Evolutionary conservation across 2,329 filamentous ascomycete genomes (phyloP), one percentile per base, ranked within the genome.

Genomic region (Aspergillus sclerotialis): DNA sequence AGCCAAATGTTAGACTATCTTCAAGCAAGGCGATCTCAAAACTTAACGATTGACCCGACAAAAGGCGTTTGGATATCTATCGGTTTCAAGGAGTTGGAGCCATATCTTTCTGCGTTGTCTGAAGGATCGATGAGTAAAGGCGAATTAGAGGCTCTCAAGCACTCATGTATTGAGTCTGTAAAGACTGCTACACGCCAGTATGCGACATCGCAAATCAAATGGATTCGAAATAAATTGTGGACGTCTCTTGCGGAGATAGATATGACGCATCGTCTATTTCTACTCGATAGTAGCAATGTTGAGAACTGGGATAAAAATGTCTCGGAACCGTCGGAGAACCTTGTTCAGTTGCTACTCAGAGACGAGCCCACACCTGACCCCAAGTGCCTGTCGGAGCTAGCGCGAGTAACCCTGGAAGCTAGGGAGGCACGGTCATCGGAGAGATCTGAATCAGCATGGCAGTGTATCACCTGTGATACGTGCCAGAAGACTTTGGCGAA

Each of bases 31-130:
- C 55, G 65, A 30, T 54, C 64, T 0, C 50, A 64, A 2, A 81
- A 78, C 0, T 59, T 68, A 2, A 44, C 60, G 0, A 62, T 92
- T 2, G 87, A 96, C 52, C 72, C 78, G 44, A 84, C 76, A 1
- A 78, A 80, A 34, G 93, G 92, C 0, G 93, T 98, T 28, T 98
- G 90, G 88, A 84, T 94, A 34, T 92, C 89, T 1, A 98, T 98
- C 42, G 92, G 92, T 1, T 95, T 88, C 63, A 95, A 93, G 56
- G 87, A 98, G 54, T 83, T 96, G 53, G 74, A 84, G 37, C 71
- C 76, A 0, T 94, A 88, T 51, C 64, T 89, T 15, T 49, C 64
- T 2, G 72, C 74, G 48, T 62, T 44, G 41, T 58, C 37, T 48
- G 45, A 34, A 15, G 47, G 35, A 41, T 49, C 17, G 31, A 43